phyloP scores from a whole-genome alignment of 805 yeast species.

The Starmerella bombicola region DNA sequence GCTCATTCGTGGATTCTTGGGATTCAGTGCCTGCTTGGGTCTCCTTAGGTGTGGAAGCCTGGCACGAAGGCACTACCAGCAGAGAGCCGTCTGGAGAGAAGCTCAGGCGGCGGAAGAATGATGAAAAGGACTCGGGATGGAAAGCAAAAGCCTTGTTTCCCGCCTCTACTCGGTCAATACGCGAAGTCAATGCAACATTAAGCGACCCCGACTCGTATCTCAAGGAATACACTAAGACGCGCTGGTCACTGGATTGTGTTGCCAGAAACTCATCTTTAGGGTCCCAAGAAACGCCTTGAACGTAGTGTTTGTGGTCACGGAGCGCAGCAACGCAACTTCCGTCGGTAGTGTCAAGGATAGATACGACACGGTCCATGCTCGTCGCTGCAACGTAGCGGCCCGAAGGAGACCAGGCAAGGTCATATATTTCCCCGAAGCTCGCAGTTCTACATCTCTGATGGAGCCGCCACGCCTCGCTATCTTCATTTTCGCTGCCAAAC shows the following conservation, averaged over 20 bases:
- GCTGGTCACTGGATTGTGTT: conserved; percentile 82
- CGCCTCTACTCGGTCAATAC: no score
- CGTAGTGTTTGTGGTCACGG: conserved; percentile 72
- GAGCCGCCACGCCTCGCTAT: conserved; percentile 62
- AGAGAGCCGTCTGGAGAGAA: conserved; percentile 87
- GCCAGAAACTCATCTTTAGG: conserved; percentile 66
- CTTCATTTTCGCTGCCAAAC: conserved; percentile 44
- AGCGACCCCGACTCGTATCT: no score
- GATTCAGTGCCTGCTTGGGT: not conserved
- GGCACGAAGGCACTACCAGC: conserved; percentile 67
- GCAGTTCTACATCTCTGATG: conserved; percentile 33
- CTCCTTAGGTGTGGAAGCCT: conserved; percentile 32
- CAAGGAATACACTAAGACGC: conserved; percentile 56
- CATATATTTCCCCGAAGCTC: conserved; percentile 70
- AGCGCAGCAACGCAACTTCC: conserved; percentile 49
- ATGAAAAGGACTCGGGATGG: conserved; percentile 76
- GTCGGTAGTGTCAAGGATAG: conserved; percentile 47
- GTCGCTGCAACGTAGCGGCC: conserved; percentile 68
- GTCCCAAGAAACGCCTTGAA: conserved; percentile 96
- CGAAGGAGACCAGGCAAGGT: conserved; percentile 86
- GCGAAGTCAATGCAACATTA: no score
- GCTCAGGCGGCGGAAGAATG: conserved; percentile 75
- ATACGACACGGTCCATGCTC: conserved; percentile 74
- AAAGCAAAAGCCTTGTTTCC: conserved; percentile 7
- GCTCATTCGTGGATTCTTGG: not conserved